These are phyloP conservation scores for Fraxinus anomala DNA, from an alignment of 257 asterid species.

Conservation along the genomic window DNA sequence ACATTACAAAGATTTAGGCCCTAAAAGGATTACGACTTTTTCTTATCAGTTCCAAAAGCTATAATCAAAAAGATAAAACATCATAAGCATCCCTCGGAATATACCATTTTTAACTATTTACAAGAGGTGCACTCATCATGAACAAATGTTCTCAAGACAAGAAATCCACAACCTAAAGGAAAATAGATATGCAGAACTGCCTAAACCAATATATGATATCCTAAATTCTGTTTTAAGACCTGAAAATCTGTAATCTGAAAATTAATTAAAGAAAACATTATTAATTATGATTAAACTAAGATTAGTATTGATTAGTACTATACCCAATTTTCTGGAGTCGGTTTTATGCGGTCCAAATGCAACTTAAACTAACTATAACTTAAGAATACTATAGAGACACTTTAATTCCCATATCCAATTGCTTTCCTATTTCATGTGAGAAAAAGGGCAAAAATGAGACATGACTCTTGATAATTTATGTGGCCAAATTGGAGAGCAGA, in stretches of 20 bases:
- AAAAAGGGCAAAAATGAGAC: not conserved
- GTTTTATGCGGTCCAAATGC: not conserved
- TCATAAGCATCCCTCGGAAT: not conserved
- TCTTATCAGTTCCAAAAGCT: not conserved
- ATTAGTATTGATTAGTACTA: not conserved
- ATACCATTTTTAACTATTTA: not conserved
- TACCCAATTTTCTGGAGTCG: not conserved
- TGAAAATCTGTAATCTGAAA: not conserved
- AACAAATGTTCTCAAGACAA: not conserved
- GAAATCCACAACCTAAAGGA: not conserved
- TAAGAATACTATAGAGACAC: too few species aligned
- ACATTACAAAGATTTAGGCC: not conserved
- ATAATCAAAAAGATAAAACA: not conserved
- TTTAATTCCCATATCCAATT: not conserved
- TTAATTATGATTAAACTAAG: not conserved
- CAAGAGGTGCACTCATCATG: not conserved
- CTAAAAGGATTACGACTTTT: not conserved
- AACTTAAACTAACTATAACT: too few species aligned
- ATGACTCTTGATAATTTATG: not conserved
- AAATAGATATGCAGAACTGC: not conserved
- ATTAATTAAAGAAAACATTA: too few species aligned
- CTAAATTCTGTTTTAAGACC: not conserved
- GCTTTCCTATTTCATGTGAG: not conserved
- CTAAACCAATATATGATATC: not conserved
- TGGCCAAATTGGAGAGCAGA: slow-evolving; percentile 32